A percentile compares a stretch with the other conserved stretches of the same genome.
Conservation (phyloP, 768 basidiomycete genomes). For the Royoungia palumana region DNA sequence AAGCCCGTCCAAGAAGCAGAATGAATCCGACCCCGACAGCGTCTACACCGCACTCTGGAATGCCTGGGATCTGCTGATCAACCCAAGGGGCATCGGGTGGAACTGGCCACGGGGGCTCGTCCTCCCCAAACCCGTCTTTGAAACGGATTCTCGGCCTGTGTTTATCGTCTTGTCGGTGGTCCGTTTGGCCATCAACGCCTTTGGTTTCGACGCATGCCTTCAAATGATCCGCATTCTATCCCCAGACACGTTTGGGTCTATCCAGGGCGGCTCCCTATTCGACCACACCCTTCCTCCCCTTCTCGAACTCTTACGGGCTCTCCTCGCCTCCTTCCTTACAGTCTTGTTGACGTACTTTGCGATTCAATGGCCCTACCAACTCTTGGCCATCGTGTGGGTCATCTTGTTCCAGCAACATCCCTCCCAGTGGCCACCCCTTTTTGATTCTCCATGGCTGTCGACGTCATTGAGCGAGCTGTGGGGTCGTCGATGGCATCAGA, state of each 20-base stretch:
- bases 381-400: slow-evolving; percentile 42
- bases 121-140: slow-evolving; percentile 12
- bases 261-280: slow-evolving; percentile 37
- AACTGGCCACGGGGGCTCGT: slow-evolving; percentile 17
- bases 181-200: slow-evolving; percentile 1
- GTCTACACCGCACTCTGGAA: slow-evolving; percentile 21
- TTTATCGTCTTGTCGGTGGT: slow-evolving; percentile 15
- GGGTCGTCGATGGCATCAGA: slow-evolving; percentile 63
- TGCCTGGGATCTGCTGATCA: slow-evolving; percentile 21
- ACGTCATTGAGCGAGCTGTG: slow-evolving; percentile 61
- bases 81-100: slow-evolving; percentile 27
- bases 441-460: slow-evolving; percentile 51
- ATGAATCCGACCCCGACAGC: neutral
- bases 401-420: slow-evolving; percentile 44
- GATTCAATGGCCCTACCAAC: slow-evolving; percentile 42
- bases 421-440: slow-evolving; percentile 59
- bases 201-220: slow-evolving; percentile 11
- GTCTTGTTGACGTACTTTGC: slow-evolving; percentile 45
- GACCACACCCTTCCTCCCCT: slow-evolving; percentile 31
- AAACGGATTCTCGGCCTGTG: slow-evolving; percentile 12
- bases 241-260: slow-evolving; percentile 36
- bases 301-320: slow-evolving; percentile 37
- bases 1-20: neutral
- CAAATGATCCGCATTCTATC: slow-evolving; percentile 26
- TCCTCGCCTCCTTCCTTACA: slow-evolving; percentile 39